phyloP scores from a whole-genome alignment of 2,329 filamentous ascomycete species.

The Sporothrix schenckii region DNA sequence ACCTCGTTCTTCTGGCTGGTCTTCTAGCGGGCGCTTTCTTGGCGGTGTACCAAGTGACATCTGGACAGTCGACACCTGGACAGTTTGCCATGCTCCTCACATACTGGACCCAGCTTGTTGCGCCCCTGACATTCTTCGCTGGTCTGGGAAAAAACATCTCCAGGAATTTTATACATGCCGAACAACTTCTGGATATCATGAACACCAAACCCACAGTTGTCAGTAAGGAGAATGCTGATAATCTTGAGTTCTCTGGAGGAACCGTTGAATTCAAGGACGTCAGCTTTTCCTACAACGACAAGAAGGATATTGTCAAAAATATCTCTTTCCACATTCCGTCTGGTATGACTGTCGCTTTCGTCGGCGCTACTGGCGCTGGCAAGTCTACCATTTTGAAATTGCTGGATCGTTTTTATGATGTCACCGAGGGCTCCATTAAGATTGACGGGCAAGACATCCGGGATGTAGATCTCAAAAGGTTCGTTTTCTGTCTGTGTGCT shows the following conservation, averaged over 20 bases:
- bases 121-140: constrained; percentile 71
- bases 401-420: constrained; percentile 63
- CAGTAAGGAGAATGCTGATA: constrained; percentile 55
- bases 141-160: constrained; percentile 59
- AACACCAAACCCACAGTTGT: constrained; percentile 58
- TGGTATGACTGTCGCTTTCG: constrained; percentile 61
- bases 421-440: constrained; percentile 54
- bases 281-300: constrained; percentile 62
- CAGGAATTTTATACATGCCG: constrained; percentile 60
- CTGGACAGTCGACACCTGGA: constrained; percentile 62
- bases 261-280: constrained; percentile 59
- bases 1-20: constrained; percentile 68
- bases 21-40: constrained; percentile 65
- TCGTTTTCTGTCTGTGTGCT: background rate
- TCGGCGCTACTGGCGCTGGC: constrained; percentile 62
- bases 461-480: constrained; percentile 56
- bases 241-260: constrained; percentile 56
- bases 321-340: constrained; percentile 56
- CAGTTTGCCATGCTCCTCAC: constrained; percentile 72
- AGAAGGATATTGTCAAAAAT: constrained; percentile 60
- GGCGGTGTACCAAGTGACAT: constrained; percentile 67
- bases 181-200: constrained; percentile 62
- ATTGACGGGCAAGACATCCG: constrained; percentile 62
- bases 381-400: constrained; percentile 63
- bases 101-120: constrained; percentile 74